Evolutionary conservation across 345 rosid species (phyloP).

Genomic region (Mercurialis annua): DNA sequence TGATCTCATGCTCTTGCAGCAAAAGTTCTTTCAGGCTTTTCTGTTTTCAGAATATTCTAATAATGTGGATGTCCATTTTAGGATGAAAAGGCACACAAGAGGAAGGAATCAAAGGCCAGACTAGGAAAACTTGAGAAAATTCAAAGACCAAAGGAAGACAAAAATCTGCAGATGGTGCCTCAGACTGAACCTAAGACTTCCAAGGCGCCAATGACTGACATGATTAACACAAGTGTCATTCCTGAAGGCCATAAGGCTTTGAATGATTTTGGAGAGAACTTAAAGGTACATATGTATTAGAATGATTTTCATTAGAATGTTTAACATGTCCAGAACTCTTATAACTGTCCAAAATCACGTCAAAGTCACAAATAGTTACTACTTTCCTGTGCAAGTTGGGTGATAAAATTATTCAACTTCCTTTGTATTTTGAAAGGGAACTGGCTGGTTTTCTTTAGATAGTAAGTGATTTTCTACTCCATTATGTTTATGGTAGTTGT

Average conservation of each 20-base stretch:
- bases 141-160: conserved; percentile 24
- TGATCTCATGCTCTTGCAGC: conserved; percentile 13
- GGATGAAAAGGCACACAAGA: conserved; percentile 39
- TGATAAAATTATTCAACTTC: background rate
- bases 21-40: background rate
- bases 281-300: conserved; percentile 45
- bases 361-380: background rate
- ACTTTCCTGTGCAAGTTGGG: conserved; percentile 7
- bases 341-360: background rate
- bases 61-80: conserved; percentile 18
- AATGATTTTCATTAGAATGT: conserved; percentile 1
- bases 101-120: conserved; percentile 32
- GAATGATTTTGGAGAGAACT: conserved; percentile 29
- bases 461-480: background rate
- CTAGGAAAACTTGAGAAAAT: conserved; percentile 30
- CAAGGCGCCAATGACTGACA: conserved; percentile 29
- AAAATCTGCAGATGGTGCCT: conserved; percentile 23
- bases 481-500: background rate
- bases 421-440: background rate
- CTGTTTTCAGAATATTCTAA: conserved; percentile 11
- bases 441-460: background rate
- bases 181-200: conserved; percentile 27
- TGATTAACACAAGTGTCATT: conserved; percentile 29
- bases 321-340: background rate
- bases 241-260: conserved; percentile 25